phyloP scores from a whole-genome alignment of 2,329 filamentous ascomycete species.

The Lachnellula cervina region DNA sequence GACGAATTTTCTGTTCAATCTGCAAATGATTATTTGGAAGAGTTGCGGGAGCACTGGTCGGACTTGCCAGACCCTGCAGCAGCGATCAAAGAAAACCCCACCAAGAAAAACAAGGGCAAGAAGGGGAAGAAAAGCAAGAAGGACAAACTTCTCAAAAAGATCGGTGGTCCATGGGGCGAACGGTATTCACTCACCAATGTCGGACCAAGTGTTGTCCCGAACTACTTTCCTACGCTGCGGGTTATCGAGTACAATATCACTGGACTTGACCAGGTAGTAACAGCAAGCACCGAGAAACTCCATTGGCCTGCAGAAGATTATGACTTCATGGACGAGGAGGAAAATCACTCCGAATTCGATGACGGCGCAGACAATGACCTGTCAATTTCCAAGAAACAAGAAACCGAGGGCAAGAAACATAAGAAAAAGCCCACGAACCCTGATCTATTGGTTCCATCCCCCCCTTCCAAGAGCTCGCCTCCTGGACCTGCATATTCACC shows the following conservation, averaged over 20 bases:
- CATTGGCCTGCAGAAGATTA: slow-evolving; percentile 16
- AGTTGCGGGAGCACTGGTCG: slow-evolving; percentile 73
- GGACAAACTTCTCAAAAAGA: slow-evolving; percentile 55
- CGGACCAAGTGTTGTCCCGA: slow-evolving; percentile 83
- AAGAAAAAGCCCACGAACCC: slow-evolving; percentile 51
- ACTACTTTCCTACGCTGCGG: slow-evolving; percentile 84
- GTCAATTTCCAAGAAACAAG: slow-evolving; percentile 35
- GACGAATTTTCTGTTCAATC: slow-evolving; percentile 59
- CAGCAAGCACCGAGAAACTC: slow-evolving; percentile 3
- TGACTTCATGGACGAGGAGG: neutral
- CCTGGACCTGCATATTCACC: slow-evolving; percentile 89
- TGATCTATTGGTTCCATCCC: slow-evolving; percentile 60
- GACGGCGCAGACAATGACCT: slow-evolving; percentile 9
- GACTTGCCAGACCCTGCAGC: slow-evolving; percentile 53
- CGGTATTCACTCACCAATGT: slow-evolving; percentile 78
- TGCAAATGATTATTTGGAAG: slow-evolving; percentile 74
- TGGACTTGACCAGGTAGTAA: slow-evolving; percentile 22
- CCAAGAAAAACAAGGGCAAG: slow-evolving; percentile 37
- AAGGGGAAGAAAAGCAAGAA: slow-evolving; percentile 51
- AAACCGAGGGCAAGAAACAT: slow-evolving; percentile 35
- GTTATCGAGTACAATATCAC: slow-evolving; percentile 92
- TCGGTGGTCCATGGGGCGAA: slow-evolving; percentile 79
- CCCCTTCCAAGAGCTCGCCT: slow-evolving; percentile 65
- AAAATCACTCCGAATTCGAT: slow-evolving; percentile 2
- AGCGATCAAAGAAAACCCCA: slow-evolving; percentile 21